phyloP scores from a whole-genome alignment of 805 yeast genomes.

The Schwanniomyces pseudopolymorphus region DNA sequence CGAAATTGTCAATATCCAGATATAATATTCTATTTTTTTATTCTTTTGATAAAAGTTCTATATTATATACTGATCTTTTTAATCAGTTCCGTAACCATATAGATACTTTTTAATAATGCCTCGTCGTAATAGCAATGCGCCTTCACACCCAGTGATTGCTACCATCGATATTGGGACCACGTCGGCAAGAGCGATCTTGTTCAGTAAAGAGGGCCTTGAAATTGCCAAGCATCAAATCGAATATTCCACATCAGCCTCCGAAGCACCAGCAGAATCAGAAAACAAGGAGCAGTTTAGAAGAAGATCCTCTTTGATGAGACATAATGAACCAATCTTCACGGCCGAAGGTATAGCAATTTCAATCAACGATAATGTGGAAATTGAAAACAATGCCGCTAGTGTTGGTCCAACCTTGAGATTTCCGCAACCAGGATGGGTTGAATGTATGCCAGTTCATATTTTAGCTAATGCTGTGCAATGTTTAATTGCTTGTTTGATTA shows the following conservation, averaged over 20 bases:
- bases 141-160: conserved; percentile 50
- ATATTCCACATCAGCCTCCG: conserved; percentile 72
- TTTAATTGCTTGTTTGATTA: conserved; percentile 61
- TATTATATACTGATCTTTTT: too few species aligned
- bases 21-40: background rate
- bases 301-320: conserved; percentile 43
- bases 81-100: background rate
- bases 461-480: conserved; percentile 80
- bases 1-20: background rate
- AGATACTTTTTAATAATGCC: conserved; percentile 24
- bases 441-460: conserved; percentile 84
- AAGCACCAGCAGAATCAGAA: conserved; percentile 40
- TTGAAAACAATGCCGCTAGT: conserved; percentile 55
- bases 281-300: conserved; percentile 47
- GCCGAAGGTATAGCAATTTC: conserved; percentile 74
- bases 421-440: conserved; percentile 91
- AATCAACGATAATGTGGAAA: conserved; percentile 55
- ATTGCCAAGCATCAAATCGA: conserved; percentile 89
- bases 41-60: background rate
- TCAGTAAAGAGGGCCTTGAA: conserved; percentile 70
- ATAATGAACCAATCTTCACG: conserved; percentile 60
- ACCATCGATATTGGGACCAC: conserved; percentile 91
- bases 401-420: conserved; percentile 70
- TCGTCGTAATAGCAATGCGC: conserved; percentile 44
- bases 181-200: conserved; percentile 83